phyloP scores from a whole-genome alignment of 495 filamentous ascomycete species.

The Parathielavia hyrcaniae region DNA sequence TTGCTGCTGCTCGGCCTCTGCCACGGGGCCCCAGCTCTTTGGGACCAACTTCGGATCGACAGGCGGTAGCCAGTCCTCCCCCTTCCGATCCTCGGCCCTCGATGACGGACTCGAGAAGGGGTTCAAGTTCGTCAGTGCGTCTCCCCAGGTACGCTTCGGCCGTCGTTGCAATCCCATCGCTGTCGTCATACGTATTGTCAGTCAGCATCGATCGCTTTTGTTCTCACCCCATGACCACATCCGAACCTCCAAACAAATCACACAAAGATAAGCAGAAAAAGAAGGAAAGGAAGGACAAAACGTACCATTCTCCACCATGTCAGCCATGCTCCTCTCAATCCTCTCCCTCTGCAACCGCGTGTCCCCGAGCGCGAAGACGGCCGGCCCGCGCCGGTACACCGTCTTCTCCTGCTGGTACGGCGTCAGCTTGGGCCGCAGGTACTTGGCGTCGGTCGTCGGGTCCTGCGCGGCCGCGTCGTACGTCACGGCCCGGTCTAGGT shows the following conservation, averaged over 20 bases:
- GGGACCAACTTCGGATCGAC: constrained; percentile 3
- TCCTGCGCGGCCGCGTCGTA: constrained; percentile 20
- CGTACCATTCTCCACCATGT: constrained; percentile 16
- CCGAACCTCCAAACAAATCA: no score
- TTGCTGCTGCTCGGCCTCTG: background rate
- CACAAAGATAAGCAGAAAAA: background rate
- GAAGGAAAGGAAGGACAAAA: background rate
- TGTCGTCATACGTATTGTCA: background rate
- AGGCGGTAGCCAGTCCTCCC: constrained; percentile 4
- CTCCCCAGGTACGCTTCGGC: background rate
- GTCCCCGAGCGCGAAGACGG: constrained; percentile 26
- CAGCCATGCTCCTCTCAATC: constrained; percentile 18
- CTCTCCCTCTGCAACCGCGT: constrained; percentile 20
- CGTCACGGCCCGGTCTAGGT: constrained; percentile 15
- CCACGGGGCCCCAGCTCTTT: constrained; percentile 16
- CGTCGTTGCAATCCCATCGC: constrained; percentile 1
- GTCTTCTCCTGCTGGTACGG: constrained; percentile 21
- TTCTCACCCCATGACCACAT: background rate
- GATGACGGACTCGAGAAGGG: constrained; percentile 5
- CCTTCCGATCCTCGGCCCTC: background rate
- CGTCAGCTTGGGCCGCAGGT: constrained; percentile 18
- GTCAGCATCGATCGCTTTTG: background rate
- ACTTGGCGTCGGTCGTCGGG: constrained; percentile 17
- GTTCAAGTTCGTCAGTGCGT: background rate
- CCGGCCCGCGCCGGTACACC: constrained; percentile 17